Evolutionary conservation across 352 stramenopile genomes (phyloP).

Genomic region (Phytophthora hybrid): DNA sequence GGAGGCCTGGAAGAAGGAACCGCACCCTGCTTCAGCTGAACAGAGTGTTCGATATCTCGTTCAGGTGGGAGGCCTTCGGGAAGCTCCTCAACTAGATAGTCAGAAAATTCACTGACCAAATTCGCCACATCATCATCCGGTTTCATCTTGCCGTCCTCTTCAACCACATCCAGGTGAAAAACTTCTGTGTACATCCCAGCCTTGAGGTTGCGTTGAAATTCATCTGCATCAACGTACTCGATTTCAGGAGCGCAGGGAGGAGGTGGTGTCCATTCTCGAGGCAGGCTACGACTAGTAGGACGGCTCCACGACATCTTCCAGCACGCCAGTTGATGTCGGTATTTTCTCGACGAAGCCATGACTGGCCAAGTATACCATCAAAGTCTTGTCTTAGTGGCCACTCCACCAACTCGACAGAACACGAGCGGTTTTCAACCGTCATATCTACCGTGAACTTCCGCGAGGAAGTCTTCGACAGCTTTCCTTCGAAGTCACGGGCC

Average conservation of each 20-base stretch:
- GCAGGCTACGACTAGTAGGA: not conserved
- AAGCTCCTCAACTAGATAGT: constrained; percentile 12
- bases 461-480: not conserved
- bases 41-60: constrained; percentile 12
- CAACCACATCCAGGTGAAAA: constrained; percentile 17
- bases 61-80: constrained; percentile 18
- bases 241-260: not conserved
- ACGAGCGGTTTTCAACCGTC: constrained; percentile 4
- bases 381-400: constrained; percentile 24
- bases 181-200: constrained; percentile 6
- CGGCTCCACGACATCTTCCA: constrained; percentile 5
- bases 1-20: constrained; percentile 6
- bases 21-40: constrained; percentile 8
- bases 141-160: not conserved
- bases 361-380: constrained; percentile 18
- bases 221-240: constrained; percentile 12
- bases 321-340: constrained; percentile 13
- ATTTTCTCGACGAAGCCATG: constrained; percentile 14
- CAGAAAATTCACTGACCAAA: constrained; percentile 13
- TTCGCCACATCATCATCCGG: not conserved
- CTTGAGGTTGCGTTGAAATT: constrained; percentile 12
- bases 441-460: constrained; percentile 15
- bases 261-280: constrained; percentile 12
- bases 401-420: constrained; percentile 14
- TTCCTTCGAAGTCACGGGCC: constrained; percentile 21